A percentile compares a stretch with the other conserved stretches of the same genome.
phyloP scores from a whole-genome alignment of 371 early-diverging fungal species.

The Mortierella sp. region DNA sequence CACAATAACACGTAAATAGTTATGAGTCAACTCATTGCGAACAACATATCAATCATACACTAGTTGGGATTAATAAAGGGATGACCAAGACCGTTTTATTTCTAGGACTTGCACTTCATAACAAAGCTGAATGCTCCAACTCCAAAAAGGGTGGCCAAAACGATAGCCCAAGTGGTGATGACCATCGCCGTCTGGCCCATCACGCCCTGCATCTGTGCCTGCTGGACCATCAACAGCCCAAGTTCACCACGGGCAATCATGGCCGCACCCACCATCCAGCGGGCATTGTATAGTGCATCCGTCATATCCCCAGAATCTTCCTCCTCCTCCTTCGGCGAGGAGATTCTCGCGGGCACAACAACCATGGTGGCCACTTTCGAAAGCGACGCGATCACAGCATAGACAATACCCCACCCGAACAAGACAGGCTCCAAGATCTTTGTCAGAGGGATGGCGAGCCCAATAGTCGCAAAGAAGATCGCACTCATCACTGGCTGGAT shows the following conservation, averaged over 20 bases:
- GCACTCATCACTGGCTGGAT: constrained; percentile 36
- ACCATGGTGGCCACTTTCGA: constrained; percentile 27
- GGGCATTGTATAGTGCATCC: constrained; percentile 2
- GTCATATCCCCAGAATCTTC: no score
- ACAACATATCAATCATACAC: no score
- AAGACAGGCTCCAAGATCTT: constrained; percentile 29
- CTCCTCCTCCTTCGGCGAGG: background rate
- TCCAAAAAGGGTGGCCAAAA: constrained; percentile 31
- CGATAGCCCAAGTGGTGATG: constrained; percentile 31
- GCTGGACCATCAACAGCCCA: constrained; percentile 35
- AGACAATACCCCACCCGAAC: constrained; percentile 41
- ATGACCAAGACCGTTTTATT: background rate
- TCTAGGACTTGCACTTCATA: constrained; percentile 6
- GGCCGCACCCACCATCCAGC: constrained; percentile 40
- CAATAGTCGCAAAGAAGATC: constrained; percentile 45
- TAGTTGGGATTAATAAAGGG: no score
- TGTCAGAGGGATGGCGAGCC: constrained; percentile 34
- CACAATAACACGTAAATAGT: no score
- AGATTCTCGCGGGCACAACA: constrained; percentile 12
- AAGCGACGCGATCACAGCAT: constrained; percentile 37
- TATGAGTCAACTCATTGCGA: no score
- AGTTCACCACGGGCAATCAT: constrained; percentile 47
- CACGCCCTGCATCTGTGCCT: constrained; percentile 28
- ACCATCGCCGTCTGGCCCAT: constrained; percentile 28
- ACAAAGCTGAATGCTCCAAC: constrained; percentile 26